Percentiles rank a stretch among this genome's conserved stretches.
phyloP scores from a whole-genome alignment of 2,329 filamentous ascomycete genomes.

The Didymella keratinophila region DNA sequence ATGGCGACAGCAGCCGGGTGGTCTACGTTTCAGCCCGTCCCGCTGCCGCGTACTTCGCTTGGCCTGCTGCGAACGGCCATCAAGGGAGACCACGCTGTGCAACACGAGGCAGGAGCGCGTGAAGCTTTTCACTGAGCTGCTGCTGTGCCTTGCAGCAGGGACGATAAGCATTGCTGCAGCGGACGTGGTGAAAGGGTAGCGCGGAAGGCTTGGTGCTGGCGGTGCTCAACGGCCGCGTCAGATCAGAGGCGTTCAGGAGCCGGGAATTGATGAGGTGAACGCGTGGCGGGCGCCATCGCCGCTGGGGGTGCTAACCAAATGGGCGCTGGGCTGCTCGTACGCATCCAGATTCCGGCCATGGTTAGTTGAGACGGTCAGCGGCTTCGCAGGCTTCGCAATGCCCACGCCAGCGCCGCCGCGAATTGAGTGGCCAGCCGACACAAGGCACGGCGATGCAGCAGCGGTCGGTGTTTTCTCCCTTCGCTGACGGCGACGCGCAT shows the following conservation, averaged over 20 bases:
- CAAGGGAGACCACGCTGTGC: constrained; percentile 17
- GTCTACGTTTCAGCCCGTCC: constrained; percentile 20
- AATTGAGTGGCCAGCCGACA: neutral
- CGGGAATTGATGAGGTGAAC: constrained; percentile 13
- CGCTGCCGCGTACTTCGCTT: constrained; percentile 18
- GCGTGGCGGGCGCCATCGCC: constrained; percentile 11
- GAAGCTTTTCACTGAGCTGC: constrained; percentile 4
- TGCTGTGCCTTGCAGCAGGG: constrained; percentile 8
- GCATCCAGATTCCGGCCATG: neutral
- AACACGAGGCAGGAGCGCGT: neutral
- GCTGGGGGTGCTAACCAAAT: constrained; percentile 11
- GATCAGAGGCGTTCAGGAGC: constrained; percentile 2
- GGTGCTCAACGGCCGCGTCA: constrained; percentile 13
- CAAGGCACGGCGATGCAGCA: neutral
- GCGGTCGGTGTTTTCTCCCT: neutral
- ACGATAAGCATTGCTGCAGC: constrained; percentile 8
- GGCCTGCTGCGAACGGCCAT: constrained; percentile 12
- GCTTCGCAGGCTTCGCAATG: constrained; percentile 1
- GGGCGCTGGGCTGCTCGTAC: neutral
- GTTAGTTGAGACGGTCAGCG: constrained; percentile 8
- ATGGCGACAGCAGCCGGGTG: constrained; percentile 6
- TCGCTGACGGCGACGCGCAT: constrained; percentile 3
- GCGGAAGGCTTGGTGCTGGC: neutral
- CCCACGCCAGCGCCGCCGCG: neutral
- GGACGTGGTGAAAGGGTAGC: neutral